Percentiles rank a stretch among this genome's conserved stretches.
Conservation (phyloP, 306 rosid genomes). For the Cucurbita moschata region DNA sequence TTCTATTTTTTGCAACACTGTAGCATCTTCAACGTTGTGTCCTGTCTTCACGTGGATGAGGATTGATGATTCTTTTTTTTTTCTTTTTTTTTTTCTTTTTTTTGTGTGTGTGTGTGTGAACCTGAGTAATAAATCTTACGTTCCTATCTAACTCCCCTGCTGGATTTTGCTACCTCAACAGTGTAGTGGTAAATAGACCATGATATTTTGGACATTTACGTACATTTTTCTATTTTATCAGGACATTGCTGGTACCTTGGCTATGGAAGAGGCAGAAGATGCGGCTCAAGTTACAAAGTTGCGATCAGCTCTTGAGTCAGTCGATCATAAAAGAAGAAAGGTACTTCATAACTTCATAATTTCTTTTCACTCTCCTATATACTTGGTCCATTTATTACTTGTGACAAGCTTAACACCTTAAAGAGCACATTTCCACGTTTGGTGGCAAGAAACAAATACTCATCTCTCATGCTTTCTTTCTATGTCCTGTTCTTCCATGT, state of each 20-base stretch:
- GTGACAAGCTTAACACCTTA: neutral
- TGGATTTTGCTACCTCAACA: neutral
- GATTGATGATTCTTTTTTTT: neutral
- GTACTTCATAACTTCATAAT: slow-evolving; percentile 23
- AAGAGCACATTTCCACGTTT: neutral
- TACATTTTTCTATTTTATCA: slow-evolving; percentile 22
- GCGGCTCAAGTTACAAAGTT: slow-evolving; percentile 75
- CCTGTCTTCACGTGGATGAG: neutral
- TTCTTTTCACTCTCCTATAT: neutral
- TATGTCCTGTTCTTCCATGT: neutral
- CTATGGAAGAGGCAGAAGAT: slow-evolving; percentile 82
- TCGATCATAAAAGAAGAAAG: slow-evolving; percentile 97
- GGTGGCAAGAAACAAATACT: neutral
- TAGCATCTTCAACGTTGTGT: neutral
- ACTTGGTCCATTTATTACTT: neutral
- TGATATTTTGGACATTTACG: neutral
- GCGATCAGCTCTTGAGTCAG: slow-evolving; percentile 95
- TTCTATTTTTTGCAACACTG: neutral
- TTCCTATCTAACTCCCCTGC: neutral
- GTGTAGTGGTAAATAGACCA: neutral
- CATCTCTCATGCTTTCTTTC: neutral
- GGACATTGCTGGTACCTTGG: slow-evolving; percentile 99
- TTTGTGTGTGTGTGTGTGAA: neutral
- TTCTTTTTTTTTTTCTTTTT: too few species aligned
- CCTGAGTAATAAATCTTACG: neutral